These are phyloP conservation scores for Corynascus novoguineensis DNA, from an alignment of 495 filamentous ascomycete genomes.

Conservation along the genomic window DNA sequence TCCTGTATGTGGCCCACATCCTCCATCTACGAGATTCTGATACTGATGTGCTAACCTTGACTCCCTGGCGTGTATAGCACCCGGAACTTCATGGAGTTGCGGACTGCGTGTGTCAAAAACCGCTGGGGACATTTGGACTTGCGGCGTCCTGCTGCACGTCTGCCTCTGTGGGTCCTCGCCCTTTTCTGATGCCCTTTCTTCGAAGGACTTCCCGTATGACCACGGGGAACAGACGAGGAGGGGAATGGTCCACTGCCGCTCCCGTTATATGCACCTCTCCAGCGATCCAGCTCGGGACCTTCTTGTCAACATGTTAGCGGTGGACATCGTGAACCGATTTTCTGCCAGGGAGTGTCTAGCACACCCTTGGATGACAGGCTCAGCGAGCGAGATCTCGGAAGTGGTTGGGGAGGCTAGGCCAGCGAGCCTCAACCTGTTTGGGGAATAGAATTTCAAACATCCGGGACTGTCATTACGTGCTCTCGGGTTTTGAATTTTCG, in stretches of 20 bases:
- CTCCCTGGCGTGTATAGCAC: too few species aligned
- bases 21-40: background rate
- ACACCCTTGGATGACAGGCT: background rate
- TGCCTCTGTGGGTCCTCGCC: constrained; percentile 96
- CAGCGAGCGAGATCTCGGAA: background rate
- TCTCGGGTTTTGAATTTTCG: too few species aligned
- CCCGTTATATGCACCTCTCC: constrained; percentile 93
- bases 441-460: too few species aligned
- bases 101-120: constrained; percentile 68
- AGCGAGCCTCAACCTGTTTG: background rate
- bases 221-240: constrained; percentile 84
- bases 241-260: constrained; percentile 88
- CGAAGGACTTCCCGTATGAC: constrained; percentile 72
- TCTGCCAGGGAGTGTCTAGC: background rate
- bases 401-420: background rate
- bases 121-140: constrained; percentile 92
- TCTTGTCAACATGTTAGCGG: background rate
- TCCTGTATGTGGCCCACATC: background rate
- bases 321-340: background rate
- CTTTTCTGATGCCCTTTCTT: constrained; percentile 88
- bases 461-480: too few species aligned
- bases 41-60: background rate
- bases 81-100: too few species aligned
- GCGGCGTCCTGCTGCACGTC: constrained; percentile 95
- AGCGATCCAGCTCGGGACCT: constrained; percentile 60